Conservation (phyloP, 1,284 basidiomycete species). For the Laetiporus sulphureus region DNA sequence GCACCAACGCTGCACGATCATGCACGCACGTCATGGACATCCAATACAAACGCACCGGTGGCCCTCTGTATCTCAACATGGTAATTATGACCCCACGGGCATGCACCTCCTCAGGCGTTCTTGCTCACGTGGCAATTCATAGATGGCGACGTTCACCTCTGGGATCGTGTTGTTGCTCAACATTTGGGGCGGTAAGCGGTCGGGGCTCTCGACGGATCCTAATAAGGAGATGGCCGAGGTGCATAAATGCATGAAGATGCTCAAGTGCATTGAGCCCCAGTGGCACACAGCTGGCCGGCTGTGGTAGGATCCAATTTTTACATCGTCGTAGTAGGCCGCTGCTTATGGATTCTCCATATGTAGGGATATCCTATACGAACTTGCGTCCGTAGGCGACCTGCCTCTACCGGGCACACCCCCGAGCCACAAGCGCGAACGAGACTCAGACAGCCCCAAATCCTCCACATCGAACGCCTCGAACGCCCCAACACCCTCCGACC, state of each 20-base stretch:
- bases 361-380: slow-evolving; percentile 64
- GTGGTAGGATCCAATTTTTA: too few relatives aligned
- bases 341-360: too few relatives aligned
- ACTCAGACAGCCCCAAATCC: slow-evolving; percentile 36
- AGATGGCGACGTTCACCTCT: slow-evolving; percentile 51
- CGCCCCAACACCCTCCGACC: not conserved
- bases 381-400: slow-evolving; percentile 60
- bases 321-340: too few relatives aligned
- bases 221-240: slow-evolving; percentile 66
- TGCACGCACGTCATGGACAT: slow-evolving; percentile 49
- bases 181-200: slow-evolving; percentile 65
- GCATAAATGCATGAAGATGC: slow-evolving; percentile 58
- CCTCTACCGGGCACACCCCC: slow-evolving; percentile 48
- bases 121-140: slow-evolving; percentile 1
- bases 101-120: not conserved
- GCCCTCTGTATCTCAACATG: slow-evolving; percentile 20
- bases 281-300: slow-evolving; percentile 44
- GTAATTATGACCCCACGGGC: slow-evolving; percentile 12
- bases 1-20: slow-evolving; percentile 54
- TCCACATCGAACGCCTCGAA: slow-evolving; percentile 6
- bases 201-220: slow-evolving; percentile 47
- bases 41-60: slow-evolving; percentile 24
- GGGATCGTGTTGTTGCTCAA: slow-evolving; percentile 66
- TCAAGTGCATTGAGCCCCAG: slow-evolving; percentile 45
- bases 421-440: slow-evolving; percentile 56